These are phyloP conservation scores for Herpotrichia juniperi DNA, from an alignment of 2,329 filamentous ascomycete species.

Conservation along the genomic window DNA sequence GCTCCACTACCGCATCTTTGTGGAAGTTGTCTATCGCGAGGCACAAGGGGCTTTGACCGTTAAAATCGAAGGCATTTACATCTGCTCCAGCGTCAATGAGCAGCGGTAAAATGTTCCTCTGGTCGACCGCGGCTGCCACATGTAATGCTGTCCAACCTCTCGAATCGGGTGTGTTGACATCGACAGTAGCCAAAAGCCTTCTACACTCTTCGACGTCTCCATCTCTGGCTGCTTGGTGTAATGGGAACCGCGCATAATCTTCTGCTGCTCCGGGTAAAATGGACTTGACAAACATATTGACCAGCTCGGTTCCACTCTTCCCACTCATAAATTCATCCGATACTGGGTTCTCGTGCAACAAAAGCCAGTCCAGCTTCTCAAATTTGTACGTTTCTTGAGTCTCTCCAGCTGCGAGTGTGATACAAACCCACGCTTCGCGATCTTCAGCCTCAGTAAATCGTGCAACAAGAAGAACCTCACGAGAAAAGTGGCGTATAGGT, in stretches of 20 bases:
- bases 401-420: slow-evolving; percentile 1
- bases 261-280: not conserved
- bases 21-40: not conserved
- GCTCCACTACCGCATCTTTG: not conserved
- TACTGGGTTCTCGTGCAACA: slow-evolving; percentile 3
- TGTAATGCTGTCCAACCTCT: slow-evolving; percentile 1
- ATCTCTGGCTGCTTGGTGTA: not conserved
- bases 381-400: slow-evolving; percentile 1
- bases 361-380: not conserved
- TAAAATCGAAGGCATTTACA: not conserved
- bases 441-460: not conserved
- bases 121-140: not conserved
- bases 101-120: not conserved
- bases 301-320: not conserved
- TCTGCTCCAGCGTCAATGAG: not conserved
- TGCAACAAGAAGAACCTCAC: not conserved
- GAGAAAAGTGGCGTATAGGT: not conserved
- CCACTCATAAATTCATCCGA: not conserved
- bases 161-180: not conserved
- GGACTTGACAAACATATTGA: not conserved
- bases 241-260: not conserved
- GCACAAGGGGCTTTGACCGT: slow-evolving; percentile 1
- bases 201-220: not conserved
- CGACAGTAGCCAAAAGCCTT: not conserved
- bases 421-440: not conserved